These are phyloP conservation scores for Teunomyces aglyptinius DNA, from an alignment of 805 yeast species.

Conservation along the genomic window DNA sequence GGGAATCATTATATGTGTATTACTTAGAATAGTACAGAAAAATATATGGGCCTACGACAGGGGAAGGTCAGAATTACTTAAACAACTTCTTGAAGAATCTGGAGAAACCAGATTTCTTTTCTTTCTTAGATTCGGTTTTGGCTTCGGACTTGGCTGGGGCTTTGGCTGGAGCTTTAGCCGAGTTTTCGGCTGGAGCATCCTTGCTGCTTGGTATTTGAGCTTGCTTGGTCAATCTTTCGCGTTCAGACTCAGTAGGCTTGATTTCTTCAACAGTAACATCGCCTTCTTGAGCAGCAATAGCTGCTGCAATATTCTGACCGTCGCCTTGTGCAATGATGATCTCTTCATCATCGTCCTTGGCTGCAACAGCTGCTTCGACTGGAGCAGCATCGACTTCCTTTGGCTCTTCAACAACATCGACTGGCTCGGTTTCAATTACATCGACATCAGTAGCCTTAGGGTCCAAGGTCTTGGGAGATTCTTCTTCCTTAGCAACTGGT, in stretches of 20 bases:
- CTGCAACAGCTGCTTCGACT: conserved; percentile 7
- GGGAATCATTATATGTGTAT: conserved; percentile 1
- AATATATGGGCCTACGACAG: not conserved
- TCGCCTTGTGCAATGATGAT: conserved; percentile 41
- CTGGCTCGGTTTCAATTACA: conserved; percentile 10
- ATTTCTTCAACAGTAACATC: conserved; percentile 42
- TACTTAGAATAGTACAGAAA: conserved; percentile 3
- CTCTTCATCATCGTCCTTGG: conserved; percentile 29
- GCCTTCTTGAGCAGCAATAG: conserved; percentile 33
- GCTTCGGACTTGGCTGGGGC: conserved; percentile 12
- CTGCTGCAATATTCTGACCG: conserved; percentile 29
- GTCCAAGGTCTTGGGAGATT: conserved; percentile 3
- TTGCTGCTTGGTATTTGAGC: conserved; percentile 15
- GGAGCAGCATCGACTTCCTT: conserved; percentile 10
- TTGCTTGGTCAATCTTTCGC: conserved; percentile 33
- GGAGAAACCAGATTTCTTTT: conserved; percentile 12
- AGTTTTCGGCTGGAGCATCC: conserved; percentile 11
- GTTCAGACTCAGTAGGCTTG: conserved; percentile 40
- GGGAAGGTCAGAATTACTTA: conserved; percentile 3
- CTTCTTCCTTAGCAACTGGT: not conserved
- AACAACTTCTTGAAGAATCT: conserved; percentile 17
- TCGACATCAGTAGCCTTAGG: conserved; percentile 12
- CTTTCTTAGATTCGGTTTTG: conserved; percentile 10
- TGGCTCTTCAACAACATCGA: conserved; percentile 9
- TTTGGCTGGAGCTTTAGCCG: conserved; percentile 7